Evolutionary conservation across 2,329 filamentous ascomycete genomes (phyloP), one percentile per base, ranked within the genome.

Genomic region (Aspergillus japonicus): DNA sequence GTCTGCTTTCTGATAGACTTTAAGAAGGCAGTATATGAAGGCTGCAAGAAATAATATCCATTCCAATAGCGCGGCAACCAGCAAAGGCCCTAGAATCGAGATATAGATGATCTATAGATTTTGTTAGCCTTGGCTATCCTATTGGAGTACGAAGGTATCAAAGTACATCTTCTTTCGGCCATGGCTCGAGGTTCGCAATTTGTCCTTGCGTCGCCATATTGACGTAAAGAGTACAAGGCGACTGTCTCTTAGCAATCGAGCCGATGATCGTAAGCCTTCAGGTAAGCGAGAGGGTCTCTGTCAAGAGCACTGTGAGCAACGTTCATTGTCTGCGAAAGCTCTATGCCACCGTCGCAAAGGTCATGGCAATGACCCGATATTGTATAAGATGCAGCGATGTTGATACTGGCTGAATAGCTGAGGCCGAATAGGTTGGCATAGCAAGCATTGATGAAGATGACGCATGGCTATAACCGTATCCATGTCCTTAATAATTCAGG

Each of bases 21-120:
- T 96, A 71, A 87, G 80, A 1, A 97, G 81, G 73, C 94, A 98
- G 77, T 97, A 98, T 63, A 95, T 73, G 72, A 98, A 98, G 3
- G 94, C 92, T n/a, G 89, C 87, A 47, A 98, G 83, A 92, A 93
- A 97, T 14, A 98, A 84, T 62, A 96, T 87, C 92, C 95, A 98
- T 78, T 98, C 94, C 8, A 98, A 81, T 31, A 92, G 82, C 2
- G 94, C 94, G 60, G 90, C 90, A 24, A 95, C 69, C 87, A 97
- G 92, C 53, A 97, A 81, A 6, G 89, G 76, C 19, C 91, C 91
- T 39, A 97, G 84, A 66, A 97, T 89, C 58, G 87, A 81, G 8
- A 93, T 89, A 73, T 96, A 97, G 58, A 94, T 81, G 68, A 96
- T 92, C 91, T 98, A 66, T 33, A 26, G 14, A 4, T 12, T 44